Evolutionary conservation across 371 early-diverging fungal genomes (phyloP).

Genomic region (Blakeslea trispora): DNA sequence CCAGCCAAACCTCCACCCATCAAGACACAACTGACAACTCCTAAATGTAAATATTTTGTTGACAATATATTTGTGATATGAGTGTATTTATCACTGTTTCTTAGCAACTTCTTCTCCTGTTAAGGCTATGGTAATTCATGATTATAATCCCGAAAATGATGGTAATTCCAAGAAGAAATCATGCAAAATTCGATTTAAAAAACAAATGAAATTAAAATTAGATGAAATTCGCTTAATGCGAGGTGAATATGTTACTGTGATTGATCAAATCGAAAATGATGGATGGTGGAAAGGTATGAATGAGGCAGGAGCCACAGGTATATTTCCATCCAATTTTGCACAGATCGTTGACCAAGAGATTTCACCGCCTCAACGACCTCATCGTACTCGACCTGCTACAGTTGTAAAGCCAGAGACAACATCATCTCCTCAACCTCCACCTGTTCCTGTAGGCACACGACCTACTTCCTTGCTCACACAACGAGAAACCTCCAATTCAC

Average conservation of each 20-base stretch:
- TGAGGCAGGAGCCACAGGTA: slow-evolving; percentile 52
- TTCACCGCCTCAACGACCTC: slow-evolving; percentile 34
- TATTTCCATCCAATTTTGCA: slow-evolving; percentile 65
- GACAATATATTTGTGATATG: too few species aligned
- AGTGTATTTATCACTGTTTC: too few species aligned
- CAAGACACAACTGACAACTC: not conserved
- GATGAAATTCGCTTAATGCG: slow-evolving; percentile 57
- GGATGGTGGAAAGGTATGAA: slow-evolving; percentile 67
- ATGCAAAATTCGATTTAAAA: too few species aligned
- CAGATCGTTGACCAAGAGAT: slow-evolving; percentile 48
- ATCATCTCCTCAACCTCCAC: slow-evolving; percentile 35
- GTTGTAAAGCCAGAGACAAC: slow-evolving; percentile 32
- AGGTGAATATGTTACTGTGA: slow-evolving; percentile 52
- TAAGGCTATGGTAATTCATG: slow-evolving; percentile 48
- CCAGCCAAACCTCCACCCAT: slow-evolving; percentile 11
- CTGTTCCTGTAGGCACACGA: slow-evolving; percentile 49
- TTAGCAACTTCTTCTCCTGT: not conserved
- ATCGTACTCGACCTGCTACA: slow-evolving; percentile 45
- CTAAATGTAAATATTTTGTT: not conserved
- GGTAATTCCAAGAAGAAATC: slow-evolving; percentile 30
- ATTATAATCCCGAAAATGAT: slow-evolving; percentile 50
- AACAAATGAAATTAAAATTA: slow-evolving; percentile 5
- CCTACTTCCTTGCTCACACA: slow-evolving; percentile 40
- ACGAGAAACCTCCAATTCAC: slow-evolving; percentile 14
- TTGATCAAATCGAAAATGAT: slow-evolving; percentile 54